Evolutionary conservation across 768 basidiomycete species (phyloP), one percentile per base, ranked within the genome.

Genomic region (Daedalea quercina): DNA sequence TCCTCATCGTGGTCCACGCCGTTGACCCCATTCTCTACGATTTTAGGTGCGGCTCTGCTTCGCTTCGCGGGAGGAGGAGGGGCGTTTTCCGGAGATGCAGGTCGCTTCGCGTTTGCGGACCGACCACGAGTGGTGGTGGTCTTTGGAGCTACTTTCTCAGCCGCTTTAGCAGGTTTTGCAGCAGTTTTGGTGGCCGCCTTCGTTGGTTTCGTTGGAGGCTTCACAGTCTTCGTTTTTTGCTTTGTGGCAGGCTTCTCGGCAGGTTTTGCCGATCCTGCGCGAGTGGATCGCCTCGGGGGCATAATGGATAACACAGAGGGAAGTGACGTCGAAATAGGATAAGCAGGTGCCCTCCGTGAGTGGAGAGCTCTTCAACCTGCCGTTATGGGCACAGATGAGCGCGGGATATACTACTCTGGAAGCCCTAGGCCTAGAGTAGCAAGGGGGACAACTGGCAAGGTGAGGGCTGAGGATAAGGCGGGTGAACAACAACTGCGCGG

Each of bases 21-120:
- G 11, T 33, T 22, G 15, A 52, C 54, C 19, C 55, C 55, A 24
- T 55, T 56, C 6, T 40, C 44, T 28, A 47, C 50, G 17, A 49
- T 42, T 34, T 50, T 58, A 8, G 59, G 52, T 1, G 44, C 46
- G 12, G 55, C 50, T 17, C 59, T 41, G 3, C 54, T 43, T 22
- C 61, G 59, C 48, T 63, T 63, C 3, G 55, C 24, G 22, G 61
- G 57, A 8, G 60, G 59, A 11, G 60, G 47, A 13, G 57, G 53
- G 17, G 53, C 46, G 31, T 50, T 44, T 3, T 59, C 58, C 17
- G 52, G 44, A 3, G 50, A 53, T 3, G 57, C 59, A 17, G 55
- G 44, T n/a, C 60, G 54, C 42, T 63, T 63, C 12, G 53, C 41
- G 12, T 52, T 28, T 13, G 52, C 34, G 8, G 41, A 31, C 19